These are phyloP conservation scores for Nymphaea thermarum DNA, from an alignment of 164 flowering plant species.

Conservation along the genomic window DNA sequence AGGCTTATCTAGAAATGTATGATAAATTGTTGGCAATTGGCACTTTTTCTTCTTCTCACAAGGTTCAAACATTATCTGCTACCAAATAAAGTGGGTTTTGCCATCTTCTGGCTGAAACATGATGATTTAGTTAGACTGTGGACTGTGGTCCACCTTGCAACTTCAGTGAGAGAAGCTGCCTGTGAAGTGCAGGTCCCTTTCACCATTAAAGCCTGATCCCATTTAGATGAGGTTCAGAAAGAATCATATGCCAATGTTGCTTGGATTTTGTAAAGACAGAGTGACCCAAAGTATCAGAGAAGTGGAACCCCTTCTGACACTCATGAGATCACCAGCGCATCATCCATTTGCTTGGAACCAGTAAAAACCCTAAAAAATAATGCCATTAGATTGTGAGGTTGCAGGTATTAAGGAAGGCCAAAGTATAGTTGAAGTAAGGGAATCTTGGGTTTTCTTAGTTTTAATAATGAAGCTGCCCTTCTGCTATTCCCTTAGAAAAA, in stretches of 20 bases:
- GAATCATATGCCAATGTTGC: neutral
- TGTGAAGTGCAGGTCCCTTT: neutral
- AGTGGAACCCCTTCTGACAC: neutral
- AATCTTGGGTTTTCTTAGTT: neutral
- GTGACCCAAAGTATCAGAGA: neutral
- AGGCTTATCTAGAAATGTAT: too few species aligned
- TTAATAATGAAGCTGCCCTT: too few species aligned
- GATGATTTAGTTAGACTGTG: too few species aligned
- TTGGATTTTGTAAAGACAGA: neutral
- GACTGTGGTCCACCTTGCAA: neutral
- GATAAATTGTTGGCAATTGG: too few species aligned
- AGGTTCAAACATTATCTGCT: too few species aligned
- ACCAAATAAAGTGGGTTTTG: too few species aligned
- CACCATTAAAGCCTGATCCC: neutral
- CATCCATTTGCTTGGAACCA: neutral
- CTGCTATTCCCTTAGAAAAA: too few species aligned
- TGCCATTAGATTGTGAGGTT: neutral
- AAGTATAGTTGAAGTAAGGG: neutral
- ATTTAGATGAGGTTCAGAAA: neutral
- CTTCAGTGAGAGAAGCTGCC: neutral
- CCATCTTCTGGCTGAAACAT: too few species aligned
- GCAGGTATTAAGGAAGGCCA: neutral
- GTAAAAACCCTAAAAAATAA: neutral
- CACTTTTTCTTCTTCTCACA: too few species aligned
- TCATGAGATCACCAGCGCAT: neutral